These are phyloP conservation scores for Colletotrichum aenigma DNA, from an alignment of 2,329 filamentous ascomycete species.

Conservation along the genomic window DNA sequence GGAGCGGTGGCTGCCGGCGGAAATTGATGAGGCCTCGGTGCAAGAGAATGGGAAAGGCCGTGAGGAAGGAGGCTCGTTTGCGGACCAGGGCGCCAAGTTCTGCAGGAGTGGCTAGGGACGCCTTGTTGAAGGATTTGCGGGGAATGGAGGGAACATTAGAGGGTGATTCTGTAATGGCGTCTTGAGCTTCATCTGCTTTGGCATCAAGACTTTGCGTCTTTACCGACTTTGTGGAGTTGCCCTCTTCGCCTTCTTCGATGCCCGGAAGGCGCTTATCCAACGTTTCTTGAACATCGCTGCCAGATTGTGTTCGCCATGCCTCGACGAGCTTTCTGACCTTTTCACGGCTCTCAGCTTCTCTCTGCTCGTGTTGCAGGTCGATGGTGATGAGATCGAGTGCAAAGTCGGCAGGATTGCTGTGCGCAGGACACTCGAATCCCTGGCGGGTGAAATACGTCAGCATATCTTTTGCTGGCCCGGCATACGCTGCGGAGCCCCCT, in stretches of 20 bases:
- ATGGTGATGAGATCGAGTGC: constrained; percentile 79
- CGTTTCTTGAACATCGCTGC: constrained; percentile 1
- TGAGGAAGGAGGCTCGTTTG: constrained; percentile 63
- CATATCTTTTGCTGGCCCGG: constrained; percentile 68
- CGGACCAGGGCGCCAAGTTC: constrained; percentile 73
- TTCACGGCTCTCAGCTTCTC: constrained; percentile 66
- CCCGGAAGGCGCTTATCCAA: constrained; percentile 26
- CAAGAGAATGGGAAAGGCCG: constrained; percentile 71
- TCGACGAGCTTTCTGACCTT: constrained; percentile 67
- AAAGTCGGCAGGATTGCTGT: constrained; percentile 80
- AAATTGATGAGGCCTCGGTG: constrained; percentile 73
- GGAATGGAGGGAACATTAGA: constrained; percentile 26
- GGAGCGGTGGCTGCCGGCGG: constrained; percentile 66
- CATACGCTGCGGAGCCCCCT: constrained; percentile 71
- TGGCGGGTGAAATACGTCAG: constrained; percentile 64
- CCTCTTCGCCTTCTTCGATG: constrained; percentile 34
- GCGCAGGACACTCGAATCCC: constrained; percentile 68
- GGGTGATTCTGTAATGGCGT: neutral
- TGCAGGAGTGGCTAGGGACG: constrained; percentile 66
- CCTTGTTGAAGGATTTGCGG: constrained; percentile 46
- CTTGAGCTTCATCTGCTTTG: neutral
- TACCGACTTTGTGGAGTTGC: neutral
- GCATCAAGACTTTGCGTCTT: neutral
- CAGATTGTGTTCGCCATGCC: constrained; percentile 50
- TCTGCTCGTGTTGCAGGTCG: constrained; percentile 68